Percentiles rank a stretch among this genome's conserved stretches.
Evolutionary conservation across 768 basidiomycete species (phyloP).

Genomic region (Collybia nuda): DNA sequence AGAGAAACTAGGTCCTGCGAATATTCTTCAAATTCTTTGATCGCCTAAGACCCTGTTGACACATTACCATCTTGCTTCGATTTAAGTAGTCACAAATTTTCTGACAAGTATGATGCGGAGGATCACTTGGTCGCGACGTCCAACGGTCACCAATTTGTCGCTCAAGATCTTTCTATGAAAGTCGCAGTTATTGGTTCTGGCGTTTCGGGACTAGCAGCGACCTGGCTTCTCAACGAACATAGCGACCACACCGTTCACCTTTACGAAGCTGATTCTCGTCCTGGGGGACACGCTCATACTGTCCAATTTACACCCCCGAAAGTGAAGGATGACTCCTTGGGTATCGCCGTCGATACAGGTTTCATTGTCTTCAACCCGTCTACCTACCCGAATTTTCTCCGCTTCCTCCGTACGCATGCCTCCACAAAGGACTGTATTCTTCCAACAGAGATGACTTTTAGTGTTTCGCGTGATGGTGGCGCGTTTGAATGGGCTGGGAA

Average conservation of each 20-base stretch:
- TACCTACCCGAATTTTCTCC: constrained; percentile 79
- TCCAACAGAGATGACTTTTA: constrained; percentile 77
- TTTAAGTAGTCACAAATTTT: no score
- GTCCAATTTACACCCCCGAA: constrained; percentile 48
- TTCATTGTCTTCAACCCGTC: constrained; percentile 70
- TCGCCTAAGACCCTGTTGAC: no score
- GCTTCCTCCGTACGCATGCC: constrained; percentile 52
- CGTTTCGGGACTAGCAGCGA: constrained; percentile 75
- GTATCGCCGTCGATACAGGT: constrained; percentile 68
- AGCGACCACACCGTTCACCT: constrained; percentile 76
- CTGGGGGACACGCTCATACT: constrained; percentile 80
- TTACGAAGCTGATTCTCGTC: constrained; percentile 64
- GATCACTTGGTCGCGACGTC: no score
- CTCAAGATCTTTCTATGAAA: constrained; percentile 36
- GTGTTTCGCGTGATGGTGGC: constrained; percentile 69
- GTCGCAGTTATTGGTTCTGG: constrained; percentile 78
- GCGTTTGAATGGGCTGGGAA: constrained; percentile 78
- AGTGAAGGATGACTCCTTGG: constrained; percentile 22
- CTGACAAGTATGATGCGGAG: no score
- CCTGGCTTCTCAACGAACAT: constrained; percentile 76
- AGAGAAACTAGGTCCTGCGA: no score
- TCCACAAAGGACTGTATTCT: constrained; percentile 44
- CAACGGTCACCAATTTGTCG: no score
- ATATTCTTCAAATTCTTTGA: no score
- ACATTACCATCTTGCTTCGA: no score